Base-by-base conservation (phyloP, 495 filamentous ascomycete species). In the Xeromyces bisporus region DNA sequence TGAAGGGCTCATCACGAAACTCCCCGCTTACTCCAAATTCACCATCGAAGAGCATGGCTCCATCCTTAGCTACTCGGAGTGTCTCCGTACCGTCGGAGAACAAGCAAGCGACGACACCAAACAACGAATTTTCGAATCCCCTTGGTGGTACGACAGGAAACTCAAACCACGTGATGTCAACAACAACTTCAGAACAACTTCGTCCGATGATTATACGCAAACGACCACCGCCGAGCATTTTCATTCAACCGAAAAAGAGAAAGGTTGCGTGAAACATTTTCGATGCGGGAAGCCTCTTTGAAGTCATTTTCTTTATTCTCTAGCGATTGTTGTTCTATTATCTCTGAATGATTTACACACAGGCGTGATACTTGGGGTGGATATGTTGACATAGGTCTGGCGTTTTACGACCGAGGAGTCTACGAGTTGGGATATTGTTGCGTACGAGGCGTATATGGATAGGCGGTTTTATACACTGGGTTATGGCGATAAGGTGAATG, bases 181-280 rank as follows among this genome's bases (percentile, higher is more conserved):
- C 29, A 17, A 29, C 28, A 14, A 18, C 43, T 4, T 36, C 43
- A 11, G 28, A 36, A 23, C 35, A 37, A 15, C 34, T 34, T 6
- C 50, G 50, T 11, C 47, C 39, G 9, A 33, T 39, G 20, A 26
- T 46, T 3, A 35, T 51, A 20, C 49, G 50, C 13, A 58, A 55
- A 31, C 43, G 57, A 28, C 41, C 51, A 4, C 33, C 49, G 9
- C 50, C 48, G 2, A 56, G 42, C 34, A 38, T 60, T 1, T 60
- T 63, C 38, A 56, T 61, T 24, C 57, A 52, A 13, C 51, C 53
- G 6, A 60, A 58, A 35, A 53, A 50, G 11, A 54, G 43, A 29
- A 53, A 44, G 6, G 23, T 50, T 15, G 27, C 33, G 7, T 50
- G 29, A 41, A n/a, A n/a, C n/a, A n/a, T n/a, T n/a, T n/a, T n/a